These are phyloP conservation scores for Silene uniflora DNA, from an alignment of 148 eudicot genomes.

Conservation along the genomic window DNA sequence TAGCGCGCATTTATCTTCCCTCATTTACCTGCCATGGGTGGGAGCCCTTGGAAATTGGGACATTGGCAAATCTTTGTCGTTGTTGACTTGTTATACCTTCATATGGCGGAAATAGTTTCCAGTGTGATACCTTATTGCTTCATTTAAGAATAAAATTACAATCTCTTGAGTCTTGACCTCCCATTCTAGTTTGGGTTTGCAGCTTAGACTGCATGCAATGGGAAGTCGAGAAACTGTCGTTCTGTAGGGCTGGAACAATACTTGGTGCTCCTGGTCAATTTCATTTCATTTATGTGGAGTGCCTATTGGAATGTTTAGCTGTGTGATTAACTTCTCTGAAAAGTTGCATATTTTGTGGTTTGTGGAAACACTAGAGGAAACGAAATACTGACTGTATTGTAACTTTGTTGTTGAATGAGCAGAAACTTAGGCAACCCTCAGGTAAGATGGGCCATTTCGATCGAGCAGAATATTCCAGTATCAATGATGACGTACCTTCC, in stretches of 20 bases:
- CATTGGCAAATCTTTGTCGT: no score
- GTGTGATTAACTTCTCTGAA: background rate
- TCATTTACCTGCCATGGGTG: no score
- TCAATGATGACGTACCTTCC: conserved; percentile 28
- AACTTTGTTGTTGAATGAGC: conserved; percentile 31
- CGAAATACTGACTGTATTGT: conserved; percentile 10
- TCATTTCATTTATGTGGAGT: background rate
- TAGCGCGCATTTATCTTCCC: no score
- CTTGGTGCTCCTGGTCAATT: background rate
- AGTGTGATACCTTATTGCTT: conserved; percentile 4
- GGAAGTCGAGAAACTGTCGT: no score
- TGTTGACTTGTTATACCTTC: conserved; percentile 1
- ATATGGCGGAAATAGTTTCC: background rate
- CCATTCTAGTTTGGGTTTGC: background rate
- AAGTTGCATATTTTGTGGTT: background rate
- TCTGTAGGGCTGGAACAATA: no score
- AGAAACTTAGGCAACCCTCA: conserved; percentile 45
- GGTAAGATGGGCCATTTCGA: conserved; percentile 36
- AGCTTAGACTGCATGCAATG: no score
- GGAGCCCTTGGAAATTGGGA: no score
- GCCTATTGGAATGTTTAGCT: background rate
- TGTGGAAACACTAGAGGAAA: background rate
- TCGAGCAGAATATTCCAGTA: conserved; percentile 32
- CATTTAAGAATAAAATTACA: background rate
- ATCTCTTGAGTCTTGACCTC: background rate